Base-by-base conservation (phyloP, 1,284 basidiomycete species). In the Cystobasidiaceae sp. region DNA sequence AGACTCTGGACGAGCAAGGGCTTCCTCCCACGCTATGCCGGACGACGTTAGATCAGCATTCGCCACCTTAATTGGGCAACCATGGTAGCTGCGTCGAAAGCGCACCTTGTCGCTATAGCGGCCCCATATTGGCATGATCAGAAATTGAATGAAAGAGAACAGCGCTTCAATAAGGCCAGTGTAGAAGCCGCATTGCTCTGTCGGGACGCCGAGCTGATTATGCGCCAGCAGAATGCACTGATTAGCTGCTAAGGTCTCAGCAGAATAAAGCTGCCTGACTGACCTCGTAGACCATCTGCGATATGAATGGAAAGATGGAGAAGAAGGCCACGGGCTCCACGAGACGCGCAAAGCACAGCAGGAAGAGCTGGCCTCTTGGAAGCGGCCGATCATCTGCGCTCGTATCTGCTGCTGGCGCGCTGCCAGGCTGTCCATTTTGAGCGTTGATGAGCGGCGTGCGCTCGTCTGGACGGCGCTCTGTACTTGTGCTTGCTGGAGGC, bases 1-100 rank as follows among this genome's bases (percentile, higher is more conserved):
- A 79, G 68, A 0, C 78, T 77, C 21, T 75, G 69, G 4, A 78
- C 58, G 4, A 79, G 69, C 0, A 80, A 75, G 0, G 79, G 79
- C 37, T 77, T 79, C 2, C 77, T 68, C 25, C 77, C 77, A 6
- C 52, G 43, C 45, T 48, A 5, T n/a, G 17, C 19, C 75, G 72
- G 0, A 71, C 68, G 56, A 77, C 76, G 25, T 19, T 52, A 21
- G 30, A 13, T 23, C 45, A 25, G 45, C 2, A 70, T 72, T 0
- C 76, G 67, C 0, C 74, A 64, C 1, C 74, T 75, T 75, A 75
- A 77, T 17, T 69, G 66, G 11, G 76, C 68, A 39, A 76, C 74
- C 4, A 33, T n/a, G 8, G 11, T 51, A 32, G 15, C 6, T 33
- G n/a, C n/a, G n/a, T n/a, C n/a, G 13, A 76, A 58, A 2, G 77